Percentiles rank a stretch among this genome's conserved stretches.
phyloP scores from a whole-genome alignment of 805 yeast genomes.

The Schwanniomyces pseudopolymorphus region DNA sequence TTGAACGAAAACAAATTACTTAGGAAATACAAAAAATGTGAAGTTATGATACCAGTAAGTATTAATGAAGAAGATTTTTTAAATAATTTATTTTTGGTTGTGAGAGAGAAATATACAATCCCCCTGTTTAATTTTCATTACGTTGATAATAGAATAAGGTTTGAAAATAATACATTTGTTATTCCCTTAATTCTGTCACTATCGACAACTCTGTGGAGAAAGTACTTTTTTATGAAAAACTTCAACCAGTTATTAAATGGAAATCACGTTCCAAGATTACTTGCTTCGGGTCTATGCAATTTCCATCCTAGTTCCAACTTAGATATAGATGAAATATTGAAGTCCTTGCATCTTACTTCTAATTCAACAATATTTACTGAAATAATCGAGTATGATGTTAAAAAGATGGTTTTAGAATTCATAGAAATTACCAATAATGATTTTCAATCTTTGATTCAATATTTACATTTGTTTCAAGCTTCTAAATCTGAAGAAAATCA shows the following conservation, averaged over 20 bases:
- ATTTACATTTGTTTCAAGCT: background rate
- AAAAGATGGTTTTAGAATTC: background rate
- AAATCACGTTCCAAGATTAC: background rate
- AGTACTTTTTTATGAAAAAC: slow-evolving; percentile 16
- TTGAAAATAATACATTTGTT: slow-evolving; percentile 5
- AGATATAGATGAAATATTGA: slow-evolving; percentile 4
- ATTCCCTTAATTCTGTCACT: slow-evolving; percentile 10
- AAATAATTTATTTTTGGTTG: background rate
- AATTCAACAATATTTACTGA: background rate
- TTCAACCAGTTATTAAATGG: background rate
- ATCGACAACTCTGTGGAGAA: slow-evolving; percentile 17
- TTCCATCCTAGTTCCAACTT: background rate
- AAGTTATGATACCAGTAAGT: background rate
- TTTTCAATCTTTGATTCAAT: background rate
- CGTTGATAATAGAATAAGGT: slow-evolving; percentile 4
- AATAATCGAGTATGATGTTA: background rate
- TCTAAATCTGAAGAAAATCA: background rate
- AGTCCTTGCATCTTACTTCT: background rate
- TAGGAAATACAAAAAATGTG: background rate
- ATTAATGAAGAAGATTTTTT: slow-evolving; percentile 5
- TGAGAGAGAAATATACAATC: background rate
- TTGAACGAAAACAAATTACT: slow-evolving; percentile 1
- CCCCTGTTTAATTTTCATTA: background rate
- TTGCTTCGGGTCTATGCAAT: background rate
- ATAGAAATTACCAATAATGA: background rate